Base-by-base conservation (phyloP, 2,329 filamentous ascomycete species). In the Penicillium sp. region DNA sequence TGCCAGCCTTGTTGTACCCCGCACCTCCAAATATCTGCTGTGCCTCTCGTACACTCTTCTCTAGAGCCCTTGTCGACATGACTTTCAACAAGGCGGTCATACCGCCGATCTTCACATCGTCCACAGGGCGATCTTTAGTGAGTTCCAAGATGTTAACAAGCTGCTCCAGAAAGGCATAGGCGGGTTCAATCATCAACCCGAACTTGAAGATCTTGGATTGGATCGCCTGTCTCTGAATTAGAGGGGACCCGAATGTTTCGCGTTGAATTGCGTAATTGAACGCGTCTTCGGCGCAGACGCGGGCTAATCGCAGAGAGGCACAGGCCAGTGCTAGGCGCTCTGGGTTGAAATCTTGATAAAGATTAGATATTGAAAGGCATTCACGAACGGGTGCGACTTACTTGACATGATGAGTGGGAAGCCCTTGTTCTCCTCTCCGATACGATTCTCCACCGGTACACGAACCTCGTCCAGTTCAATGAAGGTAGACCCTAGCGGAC, bases 401-500 rank as follows among this genome's bases (percentile, higher is more conserved):
- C 81, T 90, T 39, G 85, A 87, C 87, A 90, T 90, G 67, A 89
- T 84, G 64, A 90, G 89, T 50, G 80, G 81, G 83, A 92, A 91
- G 1, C 89, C 89, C 68, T 83, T 77, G 31, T 89, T 88, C 70
- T 91, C 88, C 25, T 80, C 66, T 1, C 89, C 89, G 49, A 92
- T 85, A 9, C 91, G 73, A 65, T 92, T 90, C 67, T 85, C 83
- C 0, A 83, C 80, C 0, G 88, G 88, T 0, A 92, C 88, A 57
- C 83, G 81, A 2, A 91, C 89, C 53, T 91, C 87, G 62, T 91
- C 88, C 1, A 92, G 79, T 69, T 90, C 87, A 63, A 92, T 88
- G 70, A 85, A 85, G 0, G 81, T 83, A 4, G 82, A 79, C 1
- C 77, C 81, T 65, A 29, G 14, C 13, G 11, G 29, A 19, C 2